Evolutionary conservation across 345 rosid genomes (phyloP).

Genomic region (Gossypium bickii): DNA sequence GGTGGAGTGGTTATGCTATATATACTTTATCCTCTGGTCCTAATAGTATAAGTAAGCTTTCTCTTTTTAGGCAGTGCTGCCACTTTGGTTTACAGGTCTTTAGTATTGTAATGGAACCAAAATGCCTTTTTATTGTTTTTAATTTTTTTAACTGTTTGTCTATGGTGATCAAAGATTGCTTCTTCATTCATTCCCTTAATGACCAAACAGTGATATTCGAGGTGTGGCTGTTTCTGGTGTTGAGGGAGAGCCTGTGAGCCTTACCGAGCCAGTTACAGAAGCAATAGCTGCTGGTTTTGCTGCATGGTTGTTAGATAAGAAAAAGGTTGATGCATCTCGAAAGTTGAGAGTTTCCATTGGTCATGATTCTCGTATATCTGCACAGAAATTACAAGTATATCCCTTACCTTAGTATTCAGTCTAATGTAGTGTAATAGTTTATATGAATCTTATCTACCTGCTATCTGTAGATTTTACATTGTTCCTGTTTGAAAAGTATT

Average conservation of each 20-base stretch:
- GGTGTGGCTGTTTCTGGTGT: conserved; percentile 92
- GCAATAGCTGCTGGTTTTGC: conserved; percentile 96
- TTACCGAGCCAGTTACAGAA: conserved; percentile 77
- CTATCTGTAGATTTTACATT: neutral
- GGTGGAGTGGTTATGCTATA: no score
- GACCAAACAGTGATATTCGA: conserved; percentile 67
- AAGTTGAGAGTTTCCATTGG: conserved; percentile 68
- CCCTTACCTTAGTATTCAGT: conserved; percentile 3
- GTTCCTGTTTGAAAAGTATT: neutral
- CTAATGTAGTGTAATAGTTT: neutral
- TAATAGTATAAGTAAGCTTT: no score
- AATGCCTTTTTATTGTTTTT: neutral
- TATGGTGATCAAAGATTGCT: neutral
- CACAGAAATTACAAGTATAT: conserved; percentile 57
- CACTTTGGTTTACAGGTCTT: neutral
- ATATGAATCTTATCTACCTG: neutral
- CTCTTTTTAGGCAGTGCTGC: no score
- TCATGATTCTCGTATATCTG: conserved; percentile 97
- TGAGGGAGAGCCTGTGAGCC: conserved; percentile 86
- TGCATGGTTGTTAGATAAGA: conserved; percentile 75
- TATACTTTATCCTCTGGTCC: no score
- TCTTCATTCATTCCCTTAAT: conserved; percentile 12
- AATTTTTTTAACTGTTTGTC: neutral
- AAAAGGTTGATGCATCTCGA: conserved; percentile 40
- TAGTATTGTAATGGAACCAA: neutral